Percentiles rank a stretch among this genome's conserved stretches.
Conservation (phyloP, 495 filamentous ascomycete species). For the Haplographium delicatum region DNA sequence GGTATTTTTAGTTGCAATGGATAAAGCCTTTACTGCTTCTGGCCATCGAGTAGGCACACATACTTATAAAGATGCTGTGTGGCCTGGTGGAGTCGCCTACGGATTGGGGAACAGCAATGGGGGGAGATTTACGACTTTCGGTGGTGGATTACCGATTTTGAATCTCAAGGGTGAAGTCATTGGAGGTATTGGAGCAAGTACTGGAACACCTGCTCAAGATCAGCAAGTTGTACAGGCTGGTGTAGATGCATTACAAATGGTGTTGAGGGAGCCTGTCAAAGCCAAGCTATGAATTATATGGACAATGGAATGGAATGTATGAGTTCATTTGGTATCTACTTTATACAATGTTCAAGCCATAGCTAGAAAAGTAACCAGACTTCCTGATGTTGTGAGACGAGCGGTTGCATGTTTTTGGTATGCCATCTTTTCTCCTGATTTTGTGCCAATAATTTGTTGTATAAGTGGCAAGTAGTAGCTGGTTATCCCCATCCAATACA, state of each 20-base stretch:
- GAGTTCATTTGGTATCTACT: too few species aligned
- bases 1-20: constrained; percentile 14
- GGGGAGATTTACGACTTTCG: constrained; percentile 26
- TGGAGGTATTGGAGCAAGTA: constrained; percentile 23
- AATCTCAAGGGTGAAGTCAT: constrained; percentile 24
- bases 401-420: neutral
- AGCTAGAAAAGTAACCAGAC: too few species aligned
- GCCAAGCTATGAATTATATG: constrained; percentile 13
- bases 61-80: constrained; percentile 26
- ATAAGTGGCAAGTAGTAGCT: too few species aligned
- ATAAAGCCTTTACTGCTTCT: constrained; percentile 28
- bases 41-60: constrained; percentile 25
- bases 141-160: constrained; percentile 23
- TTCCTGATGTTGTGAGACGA: too few species aligned
- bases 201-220: constrained; percentile 25
- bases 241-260: constrained; percentile 22
- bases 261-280: constrained; percentile 10
- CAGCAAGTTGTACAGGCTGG: constrained; percentile 24
- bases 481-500: constrained; percentile 37
- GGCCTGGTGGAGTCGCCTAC: constrained; percentile 23
- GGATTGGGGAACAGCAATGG: constrained; percentile 24
- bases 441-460: neutral
- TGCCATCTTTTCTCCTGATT: neutral
- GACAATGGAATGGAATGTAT: neutral
- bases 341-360: too few species aligned